Percentiles rank a stretch among this genome's conserved stretches.
These are phyloP conservation scores for Aegilops tauschii DNA, from an alignment of 176 grass and related monocot species.

Conservation along the genomic window DNA sequence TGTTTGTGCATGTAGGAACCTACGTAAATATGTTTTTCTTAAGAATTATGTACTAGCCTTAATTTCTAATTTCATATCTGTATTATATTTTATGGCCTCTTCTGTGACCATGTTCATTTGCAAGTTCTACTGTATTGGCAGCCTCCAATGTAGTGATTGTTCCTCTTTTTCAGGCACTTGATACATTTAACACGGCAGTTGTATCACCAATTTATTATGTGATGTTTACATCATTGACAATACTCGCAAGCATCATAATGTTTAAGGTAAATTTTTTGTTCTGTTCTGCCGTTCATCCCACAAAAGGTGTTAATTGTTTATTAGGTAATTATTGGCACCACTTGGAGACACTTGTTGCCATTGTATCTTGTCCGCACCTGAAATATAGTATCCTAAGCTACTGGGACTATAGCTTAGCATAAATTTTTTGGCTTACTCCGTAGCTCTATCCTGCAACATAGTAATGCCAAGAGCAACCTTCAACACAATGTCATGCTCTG, in stretches of 20 bases:
- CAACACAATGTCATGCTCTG: background rate
- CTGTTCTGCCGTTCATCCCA: background rate
- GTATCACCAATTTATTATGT: conserved; percentile 99
- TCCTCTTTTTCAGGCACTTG: conserved; percentile 58
- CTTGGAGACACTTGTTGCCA: background rate
- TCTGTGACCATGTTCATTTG: background rate
- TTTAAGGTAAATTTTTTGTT: conserved; percentile 74
- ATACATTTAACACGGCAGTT: conserved; percentile 95
- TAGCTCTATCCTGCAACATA: background rate
- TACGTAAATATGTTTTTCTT: background rate
- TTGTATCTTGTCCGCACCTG: conserved; percentile 4
- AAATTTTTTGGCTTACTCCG: background rate
- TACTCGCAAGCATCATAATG: conserved; percentile 95
- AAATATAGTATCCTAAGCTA: background rate
- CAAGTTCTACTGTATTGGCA: background rate
- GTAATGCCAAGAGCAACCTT: background rate
- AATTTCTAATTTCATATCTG: background rate
- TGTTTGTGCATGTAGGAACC: background rate
- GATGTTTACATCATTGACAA: conserved; percentile 97
- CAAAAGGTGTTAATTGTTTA: background rate
- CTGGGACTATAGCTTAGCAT: background rate
- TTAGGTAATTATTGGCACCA: background rate
- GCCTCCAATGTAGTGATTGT: background rate
- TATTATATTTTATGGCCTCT: background rate
- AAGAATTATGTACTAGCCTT: background rate